Conservation (phyloP, 2,329 filamentous ascomycete genomes). For the Fusarium zealandicum region DNA sequence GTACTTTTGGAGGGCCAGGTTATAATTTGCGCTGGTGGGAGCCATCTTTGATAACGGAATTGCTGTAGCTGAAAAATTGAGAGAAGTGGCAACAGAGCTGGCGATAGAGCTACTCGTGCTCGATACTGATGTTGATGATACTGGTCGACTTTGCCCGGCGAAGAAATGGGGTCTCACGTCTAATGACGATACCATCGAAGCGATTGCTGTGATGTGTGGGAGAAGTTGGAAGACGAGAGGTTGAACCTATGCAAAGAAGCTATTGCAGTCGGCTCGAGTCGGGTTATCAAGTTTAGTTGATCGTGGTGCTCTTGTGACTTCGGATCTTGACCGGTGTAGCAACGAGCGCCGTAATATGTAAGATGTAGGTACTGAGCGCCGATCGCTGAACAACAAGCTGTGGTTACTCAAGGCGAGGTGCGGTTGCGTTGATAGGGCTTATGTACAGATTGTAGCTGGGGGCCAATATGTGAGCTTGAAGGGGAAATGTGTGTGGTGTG, state of each 20-base stretch:
- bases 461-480: conserved; percentile 35
- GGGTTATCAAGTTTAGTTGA: neutral
- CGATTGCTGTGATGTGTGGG: conserved; percentile 19
- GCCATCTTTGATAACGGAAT: conserved; percentile 41
- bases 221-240: neutral
- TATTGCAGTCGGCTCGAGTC: conserved; percentile 17
- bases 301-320: conserved; percentile 13
- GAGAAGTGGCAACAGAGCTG: conserved; percentile 6
- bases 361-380: conserved; percentile 27
- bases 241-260: conserved; percentile 12
- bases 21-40: conserved; percentile 44
- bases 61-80: conserved; percentile 3
- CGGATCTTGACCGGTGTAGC: conserved; percentile 7
- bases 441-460: conserved; percentile 1
- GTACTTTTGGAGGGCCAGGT: conserved; percentile 62
- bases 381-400: conserved; percentile 23
- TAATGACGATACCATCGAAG: conserved; percentile 48
- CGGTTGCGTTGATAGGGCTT: conserved; percentile 7
- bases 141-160: conserved; percentile 33
- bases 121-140: conserved; percentile 34
- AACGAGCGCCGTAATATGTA: conserved; percentile 7
- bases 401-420: conserved; percentile 20
- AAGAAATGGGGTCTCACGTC: conserved; percentile 39
- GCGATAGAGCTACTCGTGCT: conserved; percentile 15
- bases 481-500: conserved; percentile 34